A percentile compares a stretch with the other conserved stretches of the same genome.
Conservation (phyloP, 805 yeast species). For the Cyberlindnera americana region DNA sequence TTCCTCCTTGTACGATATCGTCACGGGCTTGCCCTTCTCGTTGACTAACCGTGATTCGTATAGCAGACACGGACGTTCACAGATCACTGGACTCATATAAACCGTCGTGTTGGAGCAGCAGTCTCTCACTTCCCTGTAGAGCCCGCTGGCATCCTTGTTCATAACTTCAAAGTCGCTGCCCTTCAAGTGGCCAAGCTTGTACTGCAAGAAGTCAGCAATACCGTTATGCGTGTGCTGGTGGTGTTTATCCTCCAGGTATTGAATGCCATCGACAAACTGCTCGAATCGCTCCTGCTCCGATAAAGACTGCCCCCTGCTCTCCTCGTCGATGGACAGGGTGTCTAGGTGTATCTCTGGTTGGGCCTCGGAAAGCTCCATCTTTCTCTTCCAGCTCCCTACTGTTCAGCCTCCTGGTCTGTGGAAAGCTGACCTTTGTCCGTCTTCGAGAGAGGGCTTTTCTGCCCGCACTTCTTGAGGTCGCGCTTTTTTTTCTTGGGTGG, state of each 20-base stretch:
- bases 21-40: conserved; percentile 22
- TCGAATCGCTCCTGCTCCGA: conserved; percentile 14
- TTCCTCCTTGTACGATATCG: conserved; percentile 20
- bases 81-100: conserved; percentile 20
- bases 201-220: conserved; percentile 21
- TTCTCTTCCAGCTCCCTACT: no score
- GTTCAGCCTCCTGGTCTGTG: no score
- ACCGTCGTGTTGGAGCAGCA: conserved; percentile 20
- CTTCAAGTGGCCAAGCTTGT: conserved; percentile 22
- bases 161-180: conserved; percentile 20
- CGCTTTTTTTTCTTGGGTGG: no score
- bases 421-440: no score
- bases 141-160: conserved; percentile 12
- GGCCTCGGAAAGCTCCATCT: neutral
- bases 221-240: conserved; percentile 18
- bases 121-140: conserved; percentile 22
- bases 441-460: no score
- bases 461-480: no score
- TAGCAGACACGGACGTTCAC: conserved; percentile 22
- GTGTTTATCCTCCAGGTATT: conserved; percentile 11
- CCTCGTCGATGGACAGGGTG: neutral
- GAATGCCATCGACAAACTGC: conserved; percentile 13
- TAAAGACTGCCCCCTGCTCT: neutral
- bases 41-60: conserved; percentile 22
- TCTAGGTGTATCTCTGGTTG: conserved; percentile 7